A percentile compares a stretch with the other conserved stretches of the same genome.
phyloP scores from a whole-genome alignment of 257 asterid species.

The Solanum chilense region DNA sequence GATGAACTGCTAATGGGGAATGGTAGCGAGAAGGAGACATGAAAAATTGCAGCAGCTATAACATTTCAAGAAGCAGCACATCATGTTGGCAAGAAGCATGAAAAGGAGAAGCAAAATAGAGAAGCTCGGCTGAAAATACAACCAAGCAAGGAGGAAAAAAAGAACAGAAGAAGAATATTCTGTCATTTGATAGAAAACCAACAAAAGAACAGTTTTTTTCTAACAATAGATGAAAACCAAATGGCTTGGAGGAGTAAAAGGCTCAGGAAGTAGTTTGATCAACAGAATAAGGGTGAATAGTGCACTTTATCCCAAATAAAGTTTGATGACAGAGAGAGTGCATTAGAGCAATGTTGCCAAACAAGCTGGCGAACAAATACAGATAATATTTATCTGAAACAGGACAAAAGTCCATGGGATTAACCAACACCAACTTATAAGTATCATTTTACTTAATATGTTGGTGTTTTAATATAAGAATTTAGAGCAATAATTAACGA shows the following conservation, averaged over 20 bases:
- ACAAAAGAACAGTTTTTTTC: neutral
- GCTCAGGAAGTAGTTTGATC: neutral
- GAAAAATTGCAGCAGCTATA: neutral
- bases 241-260: neutral
- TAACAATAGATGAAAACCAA: neutral
- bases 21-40: neutral
- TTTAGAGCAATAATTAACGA: neutral
- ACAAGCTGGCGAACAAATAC: neutral
- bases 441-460: neutral
- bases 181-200: neutral
- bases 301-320: neutral
- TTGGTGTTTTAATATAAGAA: neutral
- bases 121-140: neutral
- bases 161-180: neutral
- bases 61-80: neutral
- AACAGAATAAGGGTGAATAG: neutral
- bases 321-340: neutral
- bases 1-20: neutral
- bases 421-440: neutral
- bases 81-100: neutral
- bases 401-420: neutral
- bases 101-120: neutral
- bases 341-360: neutral
- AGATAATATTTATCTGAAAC: neutral
- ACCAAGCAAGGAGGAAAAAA: neutral